Base-by-base conservation (phyloP, 1,284 basidiomycete species). In the Papiliotrema nemorosa region DNA sequence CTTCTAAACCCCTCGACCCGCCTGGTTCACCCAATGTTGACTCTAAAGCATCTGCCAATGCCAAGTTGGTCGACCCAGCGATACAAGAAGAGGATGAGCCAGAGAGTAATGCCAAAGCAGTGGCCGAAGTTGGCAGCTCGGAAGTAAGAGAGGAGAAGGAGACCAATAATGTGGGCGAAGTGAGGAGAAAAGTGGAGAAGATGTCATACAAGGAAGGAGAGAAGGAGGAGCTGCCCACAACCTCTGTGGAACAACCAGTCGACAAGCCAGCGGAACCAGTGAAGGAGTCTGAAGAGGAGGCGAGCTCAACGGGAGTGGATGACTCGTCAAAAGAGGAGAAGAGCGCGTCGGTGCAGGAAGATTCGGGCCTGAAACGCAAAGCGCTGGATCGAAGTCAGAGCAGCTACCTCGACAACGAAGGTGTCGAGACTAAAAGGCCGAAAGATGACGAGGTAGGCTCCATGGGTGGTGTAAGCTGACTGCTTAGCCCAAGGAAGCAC, bases 321-420 rank as follows among this genome's bases (percentile, higher is more conserved):
- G n/a, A n/a, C n/a, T n/a, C n/a, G n/a, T n/a, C n/a, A n/a, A 37
- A 14, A 3, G 20, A 36, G 14, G 24, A 27, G 37, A 44, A 40
- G 40, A 45, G 51, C 35, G 49, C 24, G n/a, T n/a, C n/a, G n/a
- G n/a, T n/a, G n/a, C n/a, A n/a, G 14, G 53, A 27, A 18, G 54
- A 49, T 12, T 47, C 63, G 9, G 58, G 57, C 18, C 53, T 69
- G 44, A 71, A 73, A 56, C 53, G 70, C 39, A 73, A 71, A 52
- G 60, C 64, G 2, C 35, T 66, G 45, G 64, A 66, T 12, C 52
- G 64, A 27, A 60, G 54, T 26, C 59, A 65, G 36, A 65, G 57
- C 38, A 57, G 60, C 12, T 51, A 46, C 22, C 50, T 52, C 3
- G 38, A 40, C 5, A 43, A 44, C 6, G 52, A 49, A 9, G 9